Evolutionary conservation across 768 basidiomycete species (phyloP), one percentile per base, ranked within the genome.

Genomic region (Boletus reticulatus): DNA sequence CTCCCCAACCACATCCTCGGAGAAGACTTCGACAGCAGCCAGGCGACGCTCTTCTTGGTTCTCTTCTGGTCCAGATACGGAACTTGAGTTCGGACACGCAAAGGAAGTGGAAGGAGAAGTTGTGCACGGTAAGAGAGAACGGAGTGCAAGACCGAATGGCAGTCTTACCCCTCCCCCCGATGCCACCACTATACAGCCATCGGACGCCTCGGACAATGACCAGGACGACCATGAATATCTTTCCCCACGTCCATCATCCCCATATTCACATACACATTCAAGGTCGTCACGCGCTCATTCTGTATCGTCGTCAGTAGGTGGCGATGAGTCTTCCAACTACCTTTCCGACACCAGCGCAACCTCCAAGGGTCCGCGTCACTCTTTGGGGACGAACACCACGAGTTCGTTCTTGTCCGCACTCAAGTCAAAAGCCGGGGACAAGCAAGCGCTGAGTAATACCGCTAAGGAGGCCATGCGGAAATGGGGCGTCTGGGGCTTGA

Each of bases 391-490:
- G 12, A 56, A 59, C n/a, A 59, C 71, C n/a, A 57, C 70, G 1
- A 60, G 80, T n/a, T 74, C 86, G 17, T 89, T 97, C 75, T 80
- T 96, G 45, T 83, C 89, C 17, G 85, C 88, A 22, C 78, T 92
- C 50, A 89, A 88, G 67, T 84, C 90, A 7, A 87, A 87, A 42
- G 83, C 86, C 0, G 75, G 73, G 22, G 94, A 95, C 70, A 95
- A 93, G 67, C 89, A 94, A 69, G 89, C 90, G 8, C 74, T 95
- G 43, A 87, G 85, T 59, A 87, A 89, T 62, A 84, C 89, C 0
- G 91, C 94, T 13, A 89, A 88, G 67, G 95, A 97, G 66, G 81
- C 89, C 10, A 87, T 97, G 79, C 85, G 88, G 56, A 96, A 96
- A 68, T 96, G 93, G 93, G 87, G 93, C 22, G 86, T 85, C 55